Percentiles rank a stretch among this genome's conserved stretches.
Evolutionary conservation across 1,284 basidiomycete species (phyloP).

Genomic region (Microbotryum scabiosae): DNA sequence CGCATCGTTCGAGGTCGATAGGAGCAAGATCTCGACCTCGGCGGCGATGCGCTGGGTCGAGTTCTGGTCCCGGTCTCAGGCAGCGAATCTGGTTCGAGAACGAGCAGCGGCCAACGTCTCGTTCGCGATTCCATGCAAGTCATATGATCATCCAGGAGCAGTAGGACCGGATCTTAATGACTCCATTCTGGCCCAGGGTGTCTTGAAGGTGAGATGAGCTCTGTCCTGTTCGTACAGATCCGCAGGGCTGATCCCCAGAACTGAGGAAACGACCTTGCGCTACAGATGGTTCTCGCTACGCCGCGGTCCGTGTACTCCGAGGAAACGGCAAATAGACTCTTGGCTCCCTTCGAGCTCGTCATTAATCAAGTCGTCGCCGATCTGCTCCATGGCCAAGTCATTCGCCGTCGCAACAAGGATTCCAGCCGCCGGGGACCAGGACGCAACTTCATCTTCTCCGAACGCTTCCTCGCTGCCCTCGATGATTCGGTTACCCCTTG

Average conservation of each 20-base stretch:
- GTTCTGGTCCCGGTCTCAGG: constrained; percentile 63
- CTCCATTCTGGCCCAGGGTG: no score
- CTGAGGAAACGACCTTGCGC: no score
- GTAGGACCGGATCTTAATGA: no score
- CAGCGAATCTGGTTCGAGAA: constrained; percentile 66
- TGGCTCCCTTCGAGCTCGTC: constrained; percentile 50
- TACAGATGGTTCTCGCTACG: constrained; percentile 65
- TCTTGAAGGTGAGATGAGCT: no score
- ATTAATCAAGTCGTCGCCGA: constrained; percentile 46
- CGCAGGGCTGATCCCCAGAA: no score
- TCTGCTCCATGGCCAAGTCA: constrained; percentile 36
- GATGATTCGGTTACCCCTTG: constrained; percentile 1
- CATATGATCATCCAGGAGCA: no score
- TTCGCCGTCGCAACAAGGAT: constrained; percentile 29
- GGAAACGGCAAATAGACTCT: constrained; percentile 50
- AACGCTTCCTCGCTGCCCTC: constrained; percentile 16
- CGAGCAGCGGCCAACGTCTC: constrained; percentile 53
- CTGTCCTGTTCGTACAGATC: no score
- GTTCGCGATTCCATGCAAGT: constrained; percentile 48
- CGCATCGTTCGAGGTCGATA: constrained; percentile 46
- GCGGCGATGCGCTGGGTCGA: constrained; percentile 47
- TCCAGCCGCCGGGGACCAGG: constrained; percentile 31
- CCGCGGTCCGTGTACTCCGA: constrained; percentile 58
- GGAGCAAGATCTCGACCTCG: constrained; percentile 37
- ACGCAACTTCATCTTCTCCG: constrained; percentile 7